A percentile compares a stretch with the other conserved stretches of the same genome.
Evolutionary conservation across 345 rosid species (phyloP).

Genomic region (Punica granatum): DNA sequence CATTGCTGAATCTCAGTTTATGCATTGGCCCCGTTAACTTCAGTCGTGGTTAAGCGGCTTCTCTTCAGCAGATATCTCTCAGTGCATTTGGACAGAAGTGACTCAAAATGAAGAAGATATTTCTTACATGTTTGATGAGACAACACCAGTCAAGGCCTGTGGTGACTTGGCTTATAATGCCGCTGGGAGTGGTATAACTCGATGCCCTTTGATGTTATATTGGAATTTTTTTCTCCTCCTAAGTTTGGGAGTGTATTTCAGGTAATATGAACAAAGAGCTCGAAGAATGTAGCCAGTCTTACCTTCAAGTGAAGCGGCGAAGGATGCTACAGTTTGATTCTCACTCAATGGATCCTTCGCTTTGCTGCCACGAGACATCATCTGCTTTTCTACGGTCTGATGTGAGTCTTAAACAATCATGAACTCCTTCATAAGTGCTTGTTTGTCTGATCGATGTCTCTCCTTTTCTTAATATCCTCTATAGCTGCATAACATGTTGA

Average conservation of each 20-base stretch:
- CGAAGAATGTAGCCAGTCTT: constrained; percentile 40
- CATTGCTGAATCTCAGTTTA: background rate
- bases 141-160: constrained; percentile 86
- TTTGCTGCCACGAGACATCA: constrained; percentile 52
- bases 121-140: constrained; percentile 70
- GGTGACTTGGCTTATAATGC: constrained; percentile 56
- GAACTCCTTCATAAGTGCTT: background rate
- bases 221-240: constrained; percentile 9
- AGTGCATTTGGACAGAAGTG: constrained; percentile 45
- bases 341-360: constrained; percentile 35
- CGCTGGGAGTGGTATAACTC: constrained; percentile 29
- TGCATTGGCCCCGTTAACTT: background rate
- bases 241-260: constrained; percentile 19
- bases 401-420: constrained; percentile 27
- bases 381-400: constrained; percentile 65
- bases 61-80: constrained; percentile 20
- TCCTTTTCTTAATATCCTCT: background rate
- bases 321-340: constrained; percentile 81
- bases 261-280: constrained; percentile 43
- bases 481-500: background rate
- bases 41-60: constrained; percentile 1
- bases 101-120: constrained; percentile 66
- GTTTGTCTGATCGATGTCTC: background rate
- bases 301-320: constrained; percentile 69
- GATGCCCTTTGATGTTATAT: background rate